phyloP scores from a whole-genome alignment of 371 early-diverging fungal genomes.

The Parasitella parasitica region DNA sequence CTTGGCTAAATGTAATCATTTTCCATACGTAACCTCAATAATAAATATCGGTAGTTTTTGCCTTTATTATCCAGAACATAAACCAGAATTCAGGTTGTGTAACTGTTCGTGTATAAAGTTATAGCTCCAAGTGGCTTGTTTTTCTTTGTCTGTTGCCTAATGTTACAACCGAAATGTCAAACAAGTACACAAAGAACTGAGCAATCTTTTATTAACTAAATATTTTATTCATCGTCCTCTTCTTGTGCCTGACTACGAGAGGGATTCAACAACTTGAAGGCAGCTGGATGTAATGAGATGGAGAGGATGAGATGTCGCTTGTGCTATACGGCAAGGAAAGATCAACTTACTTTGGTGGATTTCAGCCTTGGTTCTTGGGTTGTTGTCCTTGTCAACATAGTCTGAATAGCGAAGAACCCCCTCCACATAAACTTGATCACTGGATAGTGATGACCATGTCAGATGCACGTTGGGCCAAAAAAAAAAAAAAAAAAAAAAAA shows the following conservation, averaged over 20 bases:
- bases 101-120: not conserved
- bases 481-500: too few species aligned
- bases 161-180: not conserved
- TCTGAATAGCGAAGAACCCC: constrained; percentile 59
- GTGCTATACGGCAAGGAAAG: not conserved
- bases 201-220: not conserved
- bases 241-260: constrained; percentile 6
- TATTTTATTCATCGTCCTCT: constrained; percentile 8
- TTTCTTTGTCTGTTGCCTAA: not conserved
- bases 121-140: not conserved
- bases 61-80: not conserved
- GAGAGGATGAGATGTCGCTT: not conserved
- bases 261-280: constrained; percentile 16
- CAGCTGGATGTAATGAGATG: not conserved
- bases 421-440: constrained; percentile 65
- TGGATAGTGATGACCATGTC: not conserved
- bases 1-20: constrained; percentile 20
- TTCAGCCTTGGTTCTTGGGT: constrained; percentile 54
- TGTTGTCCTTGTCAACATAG: constrained; percentile 64
- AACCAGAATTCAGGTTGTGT: not conserved
- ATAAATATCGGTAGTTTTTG: not conserved
- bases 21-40: not conserved
- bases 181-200: not conserved
- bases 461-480: too few species aligned
- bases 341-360: constrained; percentile 51